phyloP scores from a whole-genome alignment of 352 stramenopile species.

The Globisporangium recalcitrans region DNA sequence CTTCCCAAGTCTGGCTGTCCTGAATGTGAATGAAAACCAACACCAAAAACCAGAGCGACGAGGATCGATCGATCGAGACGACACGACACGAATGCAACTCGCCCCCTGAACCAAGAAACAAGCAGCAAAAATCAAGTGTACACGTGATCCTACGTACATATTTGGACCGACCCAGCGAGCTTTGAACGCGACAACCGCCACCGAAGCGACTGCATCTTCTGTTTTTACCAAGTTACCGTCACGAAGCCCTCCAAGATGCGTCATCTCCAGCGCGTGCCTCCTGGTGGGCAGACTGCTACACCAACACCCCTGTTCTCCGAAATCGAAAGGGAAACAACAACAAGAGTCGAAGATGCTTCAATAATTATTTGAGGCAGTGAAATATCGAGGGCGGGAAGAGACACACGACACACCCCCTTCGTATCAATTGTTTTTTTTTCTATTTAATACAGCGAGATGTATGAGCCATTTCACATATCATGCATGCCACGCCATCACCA shows the following conservation, averaged over 20 bases:
- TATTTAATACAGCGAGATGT: conserved; percentile 24
- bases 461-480: conserved; percentile 1
- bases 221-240: conserved; percentile 18
- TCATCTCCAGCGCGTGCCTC: not conserved
- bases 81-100: not conserved
- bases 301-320: conserved; percentile 2
- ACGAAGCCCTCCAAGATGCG: not conserved
- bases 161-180: conserved; percentile 7
- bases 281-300: not conserved
- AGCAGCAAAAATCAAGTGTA: conserved; percentile 7
- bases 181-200: not conserved
- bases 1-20: not conserved
- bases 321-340: conserved; percentile 11
- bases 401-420: not conserved
- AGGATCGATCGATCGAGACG: not conserved
- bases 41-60: not conserved
- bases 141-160: conserved; percentile 17
- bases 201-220: conserved; percentile 18
- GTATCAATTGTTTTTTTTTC: conserved; percentile 33
- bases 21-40: conserved; percentile 11
- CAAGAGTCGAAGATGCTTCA: conserved; percentile 18
- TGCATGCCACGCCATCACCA: no score
- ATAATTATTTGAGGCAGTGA: conserved; percentile 18
- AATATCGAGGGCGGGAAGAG: conserved; percentile 5
- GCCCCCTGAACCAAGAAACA: not conserved